phyloP scores from a whole-genome alignment of 192 early-diverging fungal genomes.

The Cladochytrium replicatum region DNA sequence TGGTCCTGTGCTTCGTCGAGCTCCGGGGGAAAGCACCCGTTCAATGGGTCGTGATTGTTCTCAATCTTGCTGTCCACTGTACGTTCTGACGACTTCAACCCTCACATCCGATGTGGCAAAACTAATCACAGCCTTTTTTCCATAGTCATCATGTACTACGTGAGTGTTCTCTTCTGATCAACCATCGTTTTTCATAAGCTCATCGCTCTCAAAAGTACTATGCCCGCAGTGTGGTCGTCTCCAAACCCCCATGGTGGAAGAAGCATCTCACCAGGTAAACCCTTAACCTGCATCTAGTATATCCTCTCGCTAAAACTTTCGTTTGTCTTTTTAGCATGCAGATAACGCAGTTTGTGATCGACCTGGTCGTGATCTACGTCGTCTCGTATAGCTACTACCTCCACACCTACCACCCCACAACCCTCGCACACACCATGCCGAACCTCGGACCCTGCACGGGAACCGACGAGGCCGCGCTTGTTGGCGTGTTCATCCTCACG shows the following conservation, averaged over 20 bases:
- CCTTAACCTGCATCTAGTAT: no score
- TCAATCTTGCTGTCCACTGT: no score
- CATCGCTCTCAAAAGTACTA: no score
- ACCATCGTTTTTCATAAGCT: no score
- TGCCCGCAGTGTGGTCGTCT: slow-evolving; percentile 51
- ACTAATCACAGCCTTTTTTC: slow-evolving; percentile 76
- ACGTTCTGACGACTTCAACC: no score
- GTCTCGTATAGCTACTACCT: slow-evolving; percentile 72
- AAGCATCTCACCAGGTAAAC: slow-evolving; percentile 79
- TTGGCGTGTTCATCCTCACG: slow-evolving; percentile 68
- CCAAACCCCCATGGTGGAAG: slow-evolving; percentile 78
- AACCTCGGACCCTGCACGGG: slow-evolving; percentile 57
- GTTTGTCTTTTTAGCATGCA: no score
- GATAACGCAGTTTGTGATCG: slow-evolving; percentile 84
- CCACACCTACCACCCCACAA: no score
- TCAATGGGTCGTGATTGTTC: no score
- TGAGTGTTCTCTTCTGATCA: no score
- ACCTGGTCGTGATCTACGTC: slow-evolving; percentile 75
- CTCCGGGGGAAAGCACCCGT: slow-evolving; percentile 60
- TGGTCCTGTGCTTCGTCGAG: slow-evolving; percentile 77
- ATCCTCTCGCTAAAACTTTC: no score
- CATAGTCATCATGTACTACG: slow-evolving; percentile 73
- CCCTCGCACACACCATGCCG: slow-evolving; percentile 3
- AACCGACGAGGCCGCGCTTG: slow-evolving; percentile 64
- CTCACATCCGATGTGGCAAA: slow-evolving; percentile 63